These are phyloP conservation scores for Maudiozyma turicensis DNA, from an alignment of 805 yeast genomes.

Conservation along the genomic window DNA sequence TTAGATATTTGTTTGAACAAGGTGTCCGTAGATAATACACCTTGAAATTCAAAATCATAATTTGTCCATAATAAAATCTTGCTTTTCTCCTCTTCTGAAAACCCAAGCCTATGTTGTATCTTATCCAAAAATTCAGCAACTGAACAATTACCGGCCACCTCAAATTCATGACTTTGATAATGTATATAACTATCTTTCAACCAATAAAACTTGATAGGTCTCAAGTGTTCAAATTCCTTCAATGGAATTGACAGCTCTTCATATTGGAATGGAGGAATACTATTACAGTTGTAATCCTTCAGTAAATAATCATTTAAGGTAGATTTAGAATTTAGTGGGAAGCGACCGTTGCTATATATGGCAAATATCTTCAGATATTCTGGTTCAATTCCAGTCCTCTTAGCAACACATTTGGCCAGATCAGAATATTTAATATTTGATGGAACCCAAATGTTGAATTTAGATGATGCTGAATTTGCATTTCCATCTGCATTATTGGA, in stretches of 20 bases:
- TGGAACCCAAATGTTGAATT: conserved; percentile 61
- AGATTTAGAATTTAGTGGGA: conserved; percentile 35
- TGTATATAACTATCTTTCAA: conserved; percentile 61
- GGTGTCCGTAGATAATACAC: conserved; percentile 28
- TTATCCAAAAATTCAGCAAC: conserved; percentile 46
- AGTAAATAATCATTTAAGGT: conserved; percentile 29
- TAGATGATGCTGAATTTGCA: conserved; percentile 4
- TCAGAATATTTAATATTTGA: conserved; percentile 48
- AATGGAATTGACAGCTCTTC: conserved; percentile 70
- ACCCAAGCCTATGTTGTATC: conserved; percentile 44
- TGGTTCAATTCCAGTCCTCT: conserved; percentile 43
- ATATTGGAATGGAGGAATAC: conserved; percentile 50
- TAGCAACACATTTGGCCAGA: conserved; percentile 53
- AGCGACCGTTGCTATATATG: conserved; percentile 47
- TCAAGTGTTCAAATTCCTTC: conserved; percentile 68
- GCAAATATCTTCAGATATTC: conserved; percentile 57
- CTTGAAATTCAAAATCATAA: conserved; percentile 29
- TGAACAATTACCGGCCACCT: conserved; percentile 54
- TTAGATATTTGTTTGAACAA: conserved; percentile 34
- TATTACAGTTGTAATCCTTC: conserved; percentile 28
- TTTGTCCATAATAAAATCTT: conserved; percentile 50
- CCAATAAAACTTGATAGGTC: conserved; percentile 59
- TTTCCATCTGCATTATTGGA: conserved; percentile 1
- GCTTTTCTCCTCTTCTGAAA: conserved; percentile 38
- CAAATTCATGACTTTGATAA: conserved; percentile 56